Evolutionary conservation across 305 asterid genomes (phyloP), one percentile per base, ranked within the genome.

Genomic region (Petunia hybrid): DNA sequence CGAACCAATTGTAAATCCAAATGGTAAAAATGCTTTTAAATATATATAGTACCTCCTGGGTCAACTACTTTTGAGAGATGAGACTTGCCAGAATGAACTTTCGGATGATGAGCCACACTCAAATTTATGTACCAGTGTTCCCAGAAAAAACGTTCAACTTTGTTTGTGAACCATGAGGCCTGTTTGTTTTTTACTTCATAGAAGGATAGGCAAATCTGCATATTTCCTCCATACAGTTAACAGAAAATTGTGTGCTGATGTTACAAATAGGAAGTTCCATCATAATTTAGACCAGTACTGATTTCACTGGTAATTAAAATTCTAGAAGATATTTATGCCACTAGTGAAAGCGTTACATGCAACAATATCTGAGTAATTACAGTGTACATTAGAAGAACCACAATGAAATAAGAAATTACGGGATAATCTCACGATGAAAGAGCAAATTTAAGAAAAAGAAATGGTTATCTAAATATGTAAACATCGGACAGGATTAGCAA

Each of bases 81-180:
- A 78, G 92, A 87, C 88, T 93, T 94, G 79, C 93, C 90, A 81
- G 83, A 88, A 85, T 88, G 91, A 77, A 88, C 86, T 85, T 94
- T 94, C 6, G 91, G 89, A 80, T 87, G 95, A 48, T 71, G 45
- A 56, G 90, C 90, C 71, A 89, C 93, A 83, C 89, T 91, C 90
- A 95, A 84, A 83, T 94, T 91, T 89, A 95, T 88, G 83, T 91
- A 91, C 98, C 99, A 92, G 38, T 94, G 92, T 82, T 95, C 99
- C 99, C 98, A 95, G 91, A 85, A 82, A 63, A 85, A 93, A 80
- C 92, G 97, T 87, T 95, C 98, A 82, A 94, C 98, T 86, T 92
- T 94, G 85, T 88, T 94, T 39, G 93, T 82, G 86, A 95, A 95
- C 99, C 98, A 94, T 61, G 95, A 86, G 13, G 94, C 89, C 80